Evolutionary conservation across 306 rosid species (phyloP), one percentile per base, ranked within the genome.

Genomic region (Cicer yamashitae): DNA sequence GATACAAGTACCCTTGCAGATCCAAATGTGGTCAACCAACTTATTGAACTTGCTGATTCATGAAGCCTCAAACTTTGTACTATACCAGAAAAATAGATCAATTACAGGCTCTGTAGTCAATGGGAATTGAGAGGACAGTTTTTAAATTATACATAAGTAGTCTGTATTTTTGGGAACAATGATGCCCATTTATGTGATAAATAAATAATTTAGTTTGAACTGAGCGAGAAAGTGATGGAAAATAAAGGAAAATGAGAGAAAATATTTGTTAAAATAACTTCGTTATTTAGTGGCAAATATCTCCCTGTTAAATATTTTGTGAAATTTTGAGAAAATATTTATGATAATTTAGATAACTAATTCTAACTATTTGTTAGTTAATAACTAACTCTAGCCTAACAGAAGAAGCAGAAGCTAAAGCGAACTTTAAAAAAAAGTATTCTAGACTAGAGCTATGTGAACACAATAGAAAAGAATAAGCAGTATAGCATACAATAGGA

Each of bases 1-100:
- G 99, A 96, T 84, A 92, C 84, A 65, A 96, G 99, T 82, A 92
- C 99, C 15, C 98, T 96, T 63, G 91, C 99, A 20, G 99, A 96
- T 34, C 99, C 99, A 34, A 82, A 58, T 74, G 97, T 96, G 71
- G 93, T 96, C 18, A 77, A 89, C 62, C 93, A 96, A 70, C 99
- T 96, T 74, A 96, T 96, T 76, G 84, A 85, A 54, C 90, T 92
- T 5, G 82, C 92, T 9, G 90, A 91, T 85, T 18, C 79, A 61
- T 92, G 78, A 90, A 74, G 76, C 67, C 69, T 74, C 63, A 34
- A 46, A 40, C 25, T 64, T 64, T 7, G 41, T 88, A 67, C 77
- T 61, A 40, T 58, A 69, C 13, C 10, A 9, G 15, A 44, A 59
- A 52, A 58, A 3, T 69, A 47, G 37, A 47, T 44, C 41, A 50